phyloP scores from a whole-genome alignment of 805 yeast genomes.

The Kurtzmaniella fragi region DNA sequence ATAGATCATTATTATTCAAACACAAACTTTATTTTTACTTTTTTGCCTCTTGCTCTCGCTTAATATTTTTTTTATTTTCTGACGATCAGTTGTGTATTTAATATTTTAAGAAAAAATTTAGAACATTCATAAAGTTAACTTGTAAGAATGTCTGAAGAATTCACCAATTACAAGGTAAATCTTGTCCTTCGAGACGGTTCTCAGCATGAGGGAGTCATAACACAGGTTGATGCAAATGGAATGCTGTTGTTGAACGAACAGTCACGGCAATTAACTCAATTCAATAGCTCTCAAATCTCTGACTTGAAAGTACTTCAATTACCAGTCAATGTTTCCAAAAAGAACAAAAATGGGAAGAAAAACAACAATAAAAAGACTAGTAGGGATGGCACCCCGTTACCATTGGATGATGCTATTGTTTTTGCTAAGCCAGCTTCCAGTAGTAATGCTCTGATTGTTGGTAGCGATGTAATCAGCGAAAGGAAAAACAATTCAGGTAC shows the following conservation, averaged over 20 bases:
- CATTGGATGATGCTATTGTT: slow-evolving; percentile 24
- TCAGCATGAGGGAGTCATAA: slow-evolving; percentile 27
- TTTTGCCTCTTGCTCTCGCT: not conserved
- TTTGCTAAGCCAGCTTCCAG: slow-evolving; percentile 13
- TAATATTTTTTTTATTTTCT: not conserved
- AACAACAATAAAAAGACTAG: slow-evolving; percentile 11
- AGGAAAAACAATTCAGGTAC: slow-evolving; percentile 1
- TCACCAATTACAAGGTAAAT: slow-evolving; percentile 36
- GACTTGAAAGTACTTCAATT: slow-evolving; percentile 55
- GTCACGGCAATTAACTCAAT: slow-evolving; percentile 15
- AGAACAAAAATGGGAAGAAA: slow-evolving; percentile 12
- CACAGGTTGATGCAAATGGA: slow-evolving; percentile 26
- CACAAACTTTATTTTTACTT: not conserved
- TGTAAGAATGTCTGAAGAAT: slow-evolving; percentile 28
- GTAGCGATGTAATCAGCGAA: not conserved
- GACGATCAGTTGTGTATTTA: not conserved
- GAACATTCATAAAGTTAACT: not conserved
- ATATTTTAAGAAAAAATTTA: not conserved
- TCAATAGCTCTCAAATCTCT: slow-evolving; percentile 35
- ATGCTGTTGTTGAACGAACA: slow-evolving; percentile 9
- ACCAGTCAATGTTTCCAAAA: slow-evolving; percentile 31
- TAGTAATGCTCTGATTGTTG: not conserved
- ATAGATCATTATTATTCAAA: too few relatives aligned
- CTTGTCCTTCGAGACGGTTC: slow-evolving; percentile 35
- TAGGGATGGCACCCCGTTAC: not conserved